Conservation (phyloP, 495 filamentous ascomycete species). For the Poronia punctata region DNA sequence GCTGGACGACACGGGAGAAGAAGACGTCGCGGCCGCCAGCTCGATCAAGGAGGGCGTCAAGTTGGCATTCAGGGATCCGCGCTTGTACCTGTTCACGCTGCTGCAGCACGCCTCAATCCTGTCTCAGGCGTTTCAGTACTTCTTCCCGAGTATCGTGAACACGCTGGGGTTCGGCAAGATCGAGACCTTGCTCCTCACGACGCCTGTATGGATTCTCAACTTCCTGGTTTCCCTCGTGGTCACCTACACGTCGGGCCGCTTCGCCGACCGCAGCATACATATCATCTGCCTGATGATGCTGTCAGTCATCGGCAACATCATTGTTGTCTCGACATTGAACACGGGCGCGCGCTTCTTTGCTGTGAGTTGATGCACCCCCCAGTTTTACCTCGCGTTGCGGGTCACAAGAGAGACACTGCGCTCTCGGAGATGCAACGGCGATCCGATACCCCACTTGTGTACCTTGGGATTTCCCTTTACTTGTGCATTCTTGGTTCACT, state of each 20-base stretch:
- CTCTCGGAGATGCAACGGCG: too few species aligned
- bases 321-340: slow-evolving; percentile 38
- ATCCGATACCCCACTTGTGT: too few species aligned
- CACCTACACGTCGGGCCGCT: slow-evolving; percentile 31
- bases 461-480: too few species aligned
- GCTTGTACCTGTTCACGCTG: slow-evolving; percentile 40
- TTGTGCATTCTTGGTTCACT: too few species aligned
- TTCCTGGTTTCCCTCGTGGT: slow-evolving; percentile 30
- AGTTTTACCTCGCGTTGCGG: too few species aligned
- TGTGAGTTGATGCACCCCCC: too few species aligned
- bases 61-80: slow-evolving; percentile 33
- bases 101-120: slow-evolving; percentile 37
- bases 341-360: slow-evolving; percentile 44
- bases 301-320: slow-evolving; percentile 44
- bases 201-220: slow-evolving; percentile 38
- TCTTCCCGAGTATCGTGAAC: slow-evolving; percentile 50
- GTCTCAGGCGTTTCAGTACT: slow-evolving; percentile 39
- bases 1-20: slow-evolving; percentile 33
- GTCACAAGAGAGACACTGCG: too few species aligned
- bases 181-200: slow-evolving; percentile 46
- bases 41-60: slow-evolving; percentile 32
- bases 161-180: slow-evolving; percentile 46
- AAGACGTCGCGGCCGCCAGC: slow-evolving; percentile 20
- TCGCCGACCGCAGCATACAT: slow-evolving; percentile 38
- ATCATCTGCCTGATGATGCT: slow-evolving; percentile 37